phyloP scores from a whole-genome alignment of 2,329 filamentous ascomycete species.

The Colletotrichum sp. region DNA sequence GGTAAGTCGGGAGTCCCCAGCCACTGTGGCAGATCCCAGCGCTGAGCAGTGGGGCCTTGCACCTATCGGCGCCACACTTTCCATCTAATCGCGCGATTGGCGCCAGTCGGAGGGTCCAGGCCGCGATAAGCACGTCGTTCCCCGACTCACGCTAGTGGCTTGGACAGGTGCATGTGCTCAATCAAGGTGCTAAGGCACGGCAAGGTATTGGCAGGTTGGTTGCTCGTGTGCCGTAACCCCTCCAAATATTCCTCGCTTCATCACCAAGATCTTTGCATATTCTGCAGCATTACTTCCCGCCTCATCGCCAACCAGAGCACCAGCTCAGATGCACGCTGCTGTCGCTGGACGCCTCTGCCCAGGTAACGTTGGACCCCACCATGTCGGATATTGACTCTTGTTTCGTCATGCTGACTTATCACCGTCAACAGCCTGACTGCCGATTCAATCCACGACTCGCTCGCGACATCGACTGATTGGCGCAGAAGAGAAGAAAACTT shows the following conservation, averaged over 20 bases:
- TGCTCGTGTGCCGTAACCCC: slow-evolving; percentile 18
- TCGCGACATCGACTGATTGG: slow-evolving; percentile 15
- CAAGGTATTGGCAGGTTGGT: neutral
- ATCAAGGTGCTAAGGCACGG: neutral
- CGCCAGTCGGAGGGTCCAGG: slow-evolving; percentile 17
- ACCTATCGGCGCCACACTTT: slow-evolving; percentile 1
- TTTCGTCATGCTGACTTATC: slow-evolving; percentile 24
- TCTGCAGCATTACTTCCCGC: neutral
- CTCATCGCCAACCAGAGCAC: neutral
- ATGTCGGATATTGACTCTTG: slow-evolving; percentile 16
- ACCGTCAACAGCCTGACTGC: slow-evolving; percentile 11
- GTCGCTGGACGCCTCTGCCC: neutral
- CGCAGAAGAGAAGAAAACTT: neutral
- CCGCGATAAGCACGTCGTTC: slow-evolving; percentile 7
- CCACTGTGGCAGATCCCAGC: slow-evolving; percentile 10
- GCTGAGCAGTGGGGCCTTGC: neutral
- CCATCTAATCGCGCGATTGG: neutral
- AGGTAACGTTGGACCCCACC: slow-evolving; percentile 19
- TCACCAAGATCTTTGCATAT: neutral
- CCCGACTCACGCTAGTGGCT: neutral
- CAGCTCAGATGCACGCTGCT: neutral
- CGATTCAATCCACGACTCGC: slow-evolving; percentile 5
- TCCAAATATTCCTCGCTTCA: slow-evolving; percentile 12
- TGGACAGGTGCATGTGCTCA: slow-evolving; percentile 20
- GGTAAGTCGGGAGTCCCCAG: slow-evolving; percentile 7